These are phyloP conservation scores for Lathyrus oleraceus DNA, from an alignment of 306 rosid species.

Conservation along the genomic window DNA sequence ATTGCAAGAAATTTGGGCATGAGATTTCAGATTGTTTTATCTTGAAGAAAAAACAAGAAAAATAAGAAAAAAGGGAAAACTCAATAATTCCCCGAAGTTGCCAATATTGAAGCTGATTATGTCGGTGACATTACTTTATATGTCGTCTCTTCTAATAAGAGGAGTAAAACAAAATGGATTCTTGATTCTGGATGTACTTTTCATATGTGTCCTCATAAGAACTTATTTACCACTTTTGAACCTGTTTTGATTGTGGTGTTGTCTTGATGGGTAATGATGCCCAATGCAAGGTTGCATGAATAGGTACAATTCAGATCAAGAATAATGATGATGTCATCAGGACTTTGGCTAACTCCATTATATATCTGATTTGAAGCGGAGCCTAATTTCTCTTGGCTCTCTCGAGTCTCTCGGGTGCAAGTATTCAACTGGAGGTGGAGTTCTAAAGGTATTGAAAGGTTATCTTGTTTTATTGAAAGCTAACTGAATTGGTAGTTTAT, in stretches of 20 bases:
- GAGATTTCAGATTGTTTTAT: too few relatives aligned
- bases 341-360: background rate
- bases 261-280: background rate
- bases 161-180: background rate
- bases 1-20: too few relatives aligned
- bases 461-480: background rate
- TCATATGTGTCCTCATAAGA: background rate
- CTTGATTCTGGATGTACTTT: background rate
- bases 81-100: too few relatives aligned
- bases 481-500: background rate
- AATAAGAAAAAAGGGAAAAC: too few relatives aligned
- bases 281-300: background rate
- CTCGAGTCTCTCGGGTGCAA: constrained; percentile 1
- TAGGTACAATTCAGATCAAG: background rate
- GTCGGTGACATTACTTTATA: background rate
- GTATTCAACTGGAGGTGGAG: background rate
- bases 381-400: background rate
- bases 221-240: background rate
- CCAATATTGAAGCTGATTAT: too few relatives aligned
- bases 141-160: background rate
- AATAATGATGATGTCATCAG: background rate
- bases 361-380: too few relatives aligned
- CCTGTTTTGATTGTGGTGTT: background rate
- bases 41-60: too few relatives aligned
- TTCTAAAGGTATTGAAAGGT: background rate